phyloP scores from a whole-genome alignment of 2,329 filamentous ascomycete genomes.

The Nannizziopsis barbatae region DNA sequence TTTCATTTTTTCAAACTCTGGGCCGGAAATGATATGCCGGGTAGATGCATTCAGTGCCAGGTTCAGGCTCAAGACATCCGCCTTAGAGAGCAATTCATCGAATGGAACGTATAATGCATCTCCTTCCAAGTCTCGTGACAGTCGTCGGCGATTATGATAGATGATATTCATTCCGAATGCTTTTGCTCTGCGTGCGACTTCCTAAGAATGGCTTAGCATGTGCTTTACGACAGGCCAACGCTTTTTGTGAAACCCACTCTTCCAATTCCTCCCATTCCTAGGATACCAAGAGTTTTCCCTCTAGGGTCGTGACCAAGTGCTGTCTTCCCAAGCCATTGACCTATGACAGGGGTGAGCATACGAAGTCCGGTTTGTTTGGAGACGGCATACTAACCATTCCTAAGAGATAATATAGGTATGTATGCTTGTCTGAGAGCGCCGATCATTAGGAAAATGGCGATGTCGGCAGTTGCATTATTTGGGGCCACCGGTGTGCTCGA shows the following conservation, averaged over 20 bases:
- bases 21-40: constrained; percentile 37
- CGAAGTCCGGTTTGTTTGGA: not conserved
- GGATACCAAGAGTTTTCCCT: constrained; percentile 37
- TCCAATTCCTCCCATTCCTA: constrained; percentile 41
- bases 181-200: constrained; percentile 36
- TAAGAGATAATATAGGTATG: constrained; percentile 32
- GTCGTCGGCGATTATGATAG: constrained; percentile 38
- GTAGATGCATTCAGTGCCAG: constrained; percentile 36
- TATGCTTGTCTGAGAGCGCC: constrained; percentile 37
- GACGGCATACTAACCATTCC: constrained; percentile 25
- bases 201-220: constrained; percentile 21
- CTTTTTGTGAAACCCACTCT: constrained; percentile 24
- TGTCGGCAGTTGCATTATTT: constrained; percentile 38
- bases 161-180: constrained; percentile 39
- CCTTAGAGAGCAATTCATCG: constrained; percentile 35
- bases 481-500: constrained; percentile 39
- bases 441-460: constrained; percentile 40
- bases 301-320: constrained; percentile 36
- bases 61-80: constrained; percentile 39
- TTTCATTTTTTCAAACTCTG: constrained; percentile 33
- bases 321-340: constrained; percentile 34
- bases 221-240: not conserved
- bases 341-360: constrained; percentile 16
- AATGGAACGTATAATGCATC: constrained; percentile 38
- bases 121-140: constrained; percentile 32